Evolutionary conservation across 108 stramenopile species (phyloP), one percentile per base, ranked within the genome.

Genomic region (Nitzschia palea): DNA sequence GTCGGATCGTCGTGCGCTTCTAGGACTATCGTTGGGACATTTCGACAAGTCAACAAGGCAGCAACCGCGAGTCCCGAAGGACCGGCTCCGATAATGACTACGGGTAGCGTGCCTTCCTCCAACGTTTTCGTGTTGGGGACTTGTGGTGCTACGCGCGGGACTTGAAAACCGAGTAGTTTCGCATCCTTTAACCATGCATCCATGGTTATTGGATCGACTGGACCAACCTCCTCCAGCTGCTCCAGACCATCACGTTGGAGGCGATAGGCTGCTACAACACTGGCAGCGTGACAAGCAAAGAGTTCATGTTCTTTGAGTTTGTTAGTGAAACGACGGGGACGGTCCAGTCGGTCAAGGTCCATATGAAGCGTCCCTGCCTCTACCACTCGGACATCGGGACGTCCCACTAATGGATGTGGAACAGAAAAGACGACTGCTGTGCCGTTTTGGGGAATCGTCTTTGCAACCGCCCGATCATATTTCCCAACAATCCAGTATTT

Each of bases 281-380:
- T 66, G n/a, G 81, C 81, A 28, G 81, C 77, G 44, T 82, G 81
- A 31, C 81, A 82, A 23, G 81, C 81, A 71, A 82, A 82, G 22
- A 82, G 78, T 52, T 82, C 81, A n/a, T 82, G 51, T 12, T 12
- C 81, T 40, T 55, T 65, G 34, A 82, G 73, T 68, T 82, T 82
- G 64, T 82, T 82, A 23, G 74, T 63, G 43, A 82, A 82, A 8
- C 45, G 25, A 17, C 81, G 68, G 28, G 81, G 81, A 44, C 77
- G 72, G 52, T 82, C 81, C 42, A 82, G 47, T 31, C 33, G 43
- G 9, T 36, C 17, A 18, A 79, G 15, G 67, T 82, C 81, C 62
- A 82, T 79, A 50, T 78, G 81, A 25, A 82, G 63, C 15, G 70
- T 82, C 3, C 81, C 81, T 3, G 81, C 81, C 59, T 82, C 81